phyloP scores from a whole-genome alignment of 345 rosid species.

The Toxicodendron radicans region DNA sequence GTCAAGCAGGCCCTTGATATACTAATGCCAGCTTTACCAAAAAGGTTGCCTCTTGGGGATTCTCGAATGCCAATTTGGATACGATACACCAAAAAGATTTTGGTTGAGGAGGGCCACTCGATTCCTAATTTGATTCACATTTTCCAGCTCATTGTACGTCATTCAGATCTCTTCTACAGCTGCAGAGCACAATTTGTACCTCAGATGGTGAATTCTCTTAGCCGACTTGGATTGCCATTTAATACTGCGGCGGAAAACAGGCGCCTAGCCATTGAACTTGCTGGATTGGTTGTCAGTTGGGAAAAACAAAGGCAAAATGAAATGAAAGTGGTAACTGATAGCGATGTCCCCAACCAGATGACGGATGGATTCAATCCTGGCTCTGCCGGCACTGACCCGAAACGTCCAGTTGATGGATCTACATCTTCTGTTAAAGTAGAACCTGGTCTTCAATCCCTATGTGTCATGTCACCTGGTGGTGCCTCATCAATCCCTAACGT shows the following conservation, averaged over 20 bases:
- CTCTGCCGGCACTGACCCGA: conserved; percentile 57
- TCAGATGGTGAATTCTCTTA: conserved; percentile 98
- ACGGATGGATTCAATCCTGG: conserved; percentile 57
- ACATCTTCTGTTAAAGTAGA: conserved; percentile 84
- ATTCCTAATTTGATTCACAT: conserved; percentile 96
- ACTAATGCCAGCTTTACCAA: conserved; percentile 95
- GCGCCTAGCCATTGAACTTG: conserved; percentile 98
- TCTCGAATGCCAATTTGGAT: conserved; percentile 99
- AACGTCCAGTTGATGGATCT: conserved; percentile 77
- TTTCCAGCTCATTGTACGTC: conserved; percentile 97
- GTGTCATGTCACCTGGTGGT: conserved; percentile 97
- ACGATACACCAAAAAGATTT: conserved; percentile 91
- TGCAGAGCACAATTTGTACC: conserved; percentile 99
- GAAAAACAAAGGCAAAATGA: conserved; percentile 97
- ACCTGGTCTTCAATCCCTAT: conserved; percentile 89
- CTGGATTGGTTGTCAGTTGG: conserved; percentile 98
- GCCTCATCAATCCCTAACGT: conserved; percentile 80
- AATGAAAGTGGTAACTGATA: conserved; percentile 67
- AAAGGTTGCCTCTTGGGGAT: conserved; percentile 93
- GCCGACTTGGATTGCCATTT: conserved; percentile 96
- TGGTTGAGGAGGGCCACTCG: conserved; percentile 99
- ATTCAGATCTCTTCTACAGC: conserved; percentile 94
- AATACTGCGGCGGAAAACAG: conserved; percentile 92
- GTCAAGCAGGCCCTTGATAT: conserved; percentile 99
- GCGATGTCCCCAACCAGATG: conserved; percentile 59